phyloP scores from a whole-genome alignment of 257 asterid species.

The Lycium barbarum region DNA sequence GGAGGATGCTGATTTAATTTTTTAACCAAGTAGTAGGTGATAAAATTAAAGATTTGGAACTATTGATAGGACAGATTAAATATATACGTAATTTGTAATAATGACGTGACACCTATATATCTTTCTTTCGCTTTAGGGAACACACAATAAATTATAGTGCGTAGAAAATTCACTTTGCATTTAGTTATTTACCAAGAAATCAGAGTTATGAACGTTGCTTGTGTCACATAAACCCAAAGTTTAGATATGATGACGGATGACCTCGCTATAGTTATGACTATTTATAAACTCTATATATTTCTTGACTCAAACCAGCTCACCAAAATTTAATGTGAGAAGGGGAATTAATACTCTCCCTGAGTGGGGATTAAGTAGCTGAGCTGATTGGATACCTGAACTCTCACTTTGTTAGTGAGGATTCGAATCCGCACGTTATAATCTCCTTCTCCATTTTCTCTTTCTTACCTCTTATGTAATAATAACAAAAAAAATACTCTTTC shows the following conservation, averaged over 20 bases:
- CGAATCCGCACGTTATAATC: no score
- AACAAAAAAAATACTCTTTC: no score
- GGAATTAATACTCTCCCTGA: background rate
- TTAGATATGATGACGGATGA: constrained; percentile 20
- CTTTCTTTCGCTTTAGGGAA: background rate
- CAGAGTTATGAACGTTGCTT: background rate
- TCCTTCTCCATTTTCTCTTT: no score
- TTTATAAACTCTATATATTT: background rate
- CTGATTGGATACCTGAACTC: no score
- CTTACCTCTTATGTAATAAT: no score
- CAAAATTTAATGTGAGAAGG: background rate
- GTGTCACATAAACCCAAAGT: background rate
- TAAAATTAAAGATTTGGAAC: background rate
- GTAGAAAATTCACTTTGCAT: constrained; percentile 11
- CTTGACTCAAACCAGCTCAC: background rate
- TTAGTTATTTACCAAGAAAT: constrained; percentile 15
- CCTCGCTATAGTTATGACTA: background rate
- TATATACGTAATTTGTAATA: background rate
- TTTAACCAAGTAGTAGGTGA: constrained; percentile 7
- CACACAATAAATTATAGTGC: background rate
- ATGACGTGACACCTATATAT: constrained; percentile 2
- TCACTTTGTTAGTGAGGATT: no score
- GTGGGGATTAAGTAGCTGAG: no score
- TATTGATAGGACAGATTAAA: background rate
- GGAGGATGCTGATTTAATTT: background rate